Base-by-base conservation (phyloP, 1,284 basidiomycete species). In the Tilletia caries region DNA sequence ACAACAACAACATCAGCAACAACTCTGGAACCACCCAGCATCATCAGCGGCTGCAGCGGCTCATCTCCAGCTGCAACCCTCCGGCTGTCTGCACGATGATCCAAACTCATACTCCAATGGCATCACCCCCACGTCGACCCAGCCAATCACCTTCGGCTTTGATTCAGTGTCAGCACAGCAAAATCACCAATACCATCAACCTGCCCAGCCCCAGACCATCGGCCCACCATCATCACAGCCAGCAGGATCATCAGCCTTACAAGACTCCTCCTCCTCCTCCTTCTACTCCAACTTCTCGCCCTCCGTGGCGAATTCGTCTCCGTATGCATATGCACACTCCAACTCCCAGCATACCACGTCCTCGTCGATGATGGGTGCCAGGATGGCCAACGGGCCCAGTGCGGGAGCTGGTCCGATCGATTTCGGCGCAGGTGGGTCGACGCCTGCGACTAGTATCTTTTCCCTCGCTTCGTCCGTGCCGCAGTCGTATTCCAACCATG, bases 381-480 rank as follows among this genome's bases (percentile, higher is more conserved):
- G n/a, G n/a, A n/a, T n/a, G n/a, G n/a, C n/a, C n/a, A n/a, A n/a
- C n/a, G n/a, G n/a, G n/a, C n/a, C n/a, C n/a, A n/a, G n/a, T n/a
- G n/a, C n/a, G n/a, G 54, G 54, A 60, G 20, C 54, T 15, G 27
- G n/a, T n/a, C n/a, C n/a, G n/a, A 60, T 60, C 54, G 54, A 60
- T 25, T 18, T 60, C 54, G 25, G 29, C n/a, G 54, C 54, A 15
- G 54, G 54, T 4, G 54, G 25, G 5, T 60, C 54, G 8, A 60
- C 54, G 12, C 54, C 54, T 18, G 54, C 54, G 25, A 60, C 54
- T 4, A 60, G 54, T 25, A 60, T 60, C 32, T 27, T 60, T 25
- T 60, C 54, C 25, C 32, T 60, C 25, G 54, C 1, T 27, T 60
- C 54, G 6, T 60, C 54, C 10, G 32, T 60, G 12, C 54, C 54